A percentile compares a stretch with the other conserved stretches of the same genome.
Conservation (phyloP, 768 basidiomycete species). For the Suillus plorans region DNA sequence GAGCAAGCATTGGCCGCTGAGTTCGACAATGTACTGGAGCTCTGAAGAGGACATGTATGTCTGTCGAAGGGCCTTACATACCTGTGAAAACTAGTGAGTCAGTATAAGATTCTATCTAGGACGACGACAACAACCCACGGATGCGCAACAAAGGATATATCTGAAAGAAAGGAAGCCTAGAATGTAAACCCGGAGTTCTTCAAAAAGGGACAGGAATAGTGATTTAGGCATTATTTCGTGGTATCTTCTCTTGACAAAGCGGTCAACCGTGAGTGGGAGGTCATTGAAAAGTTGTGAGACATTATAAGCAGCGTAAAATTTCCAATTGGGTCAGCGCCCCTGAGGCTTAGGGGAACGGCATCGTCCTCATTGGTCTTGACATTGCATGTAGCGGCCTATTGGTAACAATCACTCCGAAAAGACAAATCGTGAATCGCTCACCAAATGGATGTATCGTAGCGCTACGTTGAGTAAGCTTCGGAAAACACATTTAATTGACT, state of each 20-base stretch:
- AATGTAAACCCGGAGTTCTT: neutral
- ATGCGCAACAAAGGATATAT: neutral
- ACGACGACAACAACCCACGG: neutral
- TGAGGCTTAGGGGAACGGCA: no score
- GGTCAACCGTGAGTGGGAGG: neutral
- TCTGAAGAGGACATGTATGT: neutral
- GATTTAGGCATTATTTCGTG: neutral
- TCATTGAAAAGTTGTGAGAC: no score
- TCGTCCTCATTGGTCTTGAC: no score
- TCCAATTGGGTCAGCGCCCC: no score
- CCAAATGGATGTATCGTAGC: neutral
- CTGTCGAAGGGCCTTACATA: neutral
- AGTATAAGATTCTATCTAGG: neutral
- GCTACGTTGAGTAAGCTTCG: neutral
- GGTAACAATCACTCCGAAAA: neutral
- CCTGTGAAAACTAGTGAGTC: neutral
- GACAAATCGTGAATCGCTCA: neutral
- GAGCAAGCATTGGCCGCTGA: neutral
- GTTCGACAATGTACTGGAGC: neutral
- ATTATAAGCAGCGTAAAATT: no score
- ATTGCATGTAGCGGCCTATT: neutral
- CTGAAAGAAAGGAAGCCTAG: neutral
- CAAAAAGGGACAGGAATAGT: neutral
- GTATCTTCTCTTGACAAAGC: neutral
- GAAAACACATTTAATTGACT: neutral